Base-by-base conservation (phyloP, 805 yeast genomes). In the Starmera quercuum region DNA sequence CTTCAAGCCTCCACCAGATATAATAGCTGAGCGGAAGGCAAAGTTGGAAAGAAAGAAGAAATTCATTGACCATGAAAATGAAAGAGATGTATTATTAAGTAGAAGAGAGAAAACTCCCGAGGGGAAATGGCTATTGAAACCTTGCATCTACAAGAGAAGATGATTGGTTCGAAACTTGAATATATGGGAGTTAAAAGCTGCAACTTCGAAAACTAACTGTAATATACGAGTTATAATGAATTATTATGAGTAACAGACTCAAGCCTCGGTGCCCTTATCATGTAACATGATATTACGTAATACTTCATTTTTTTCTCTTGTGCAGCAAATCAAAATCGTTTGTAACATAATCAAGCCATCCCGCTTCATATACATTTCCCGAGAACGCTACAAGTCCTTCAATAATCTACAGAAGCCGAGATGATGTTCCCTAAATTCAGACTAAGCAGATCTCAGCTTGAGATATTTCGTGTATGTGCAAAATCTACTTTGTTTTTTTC, bases 111-210 rank as follows among this genome's bases (percentile, higher is more conserved):
- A 63, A 37, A 51, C 47, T 3, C 78, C 90, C 0, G 95, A 85
- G 50, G 95, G 95, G 8, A 72, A 80, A 48, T 85, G 95, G 95
- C 62, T 90, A 38, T 66, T 92, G 44, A 92, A 90, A 56, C 98
- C 99, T 3, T 92, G 99, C 62, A 84, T 92, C 39, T 92, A 92
- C 59, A 92, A 92, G 56, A 73, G 95, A 61, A 72, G 96, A 46
- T 84, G 54, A 51, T 8, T 15, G 14, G 14, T 9, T 24, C 26
- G 14, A 24, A 21, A 21, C 23, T 21, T 21, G 23, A 8, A 21
- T 21, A 21, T 21, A 21, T 11, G 23, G 8, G 23, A 8, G 11
- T 21, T n/a, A n/a, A n/a, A n/a, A n/a, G n/a, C n/a, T n/a, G n/a
- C n/a, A n/a, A n/a, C n/a, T n/a, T n/a, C n/a, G n/a, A n/a, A n/a